phyloP scores from a whole-genome alignment of 2,329 filamentous ascomycete species.

The Penicillium occitanis region DNA sequence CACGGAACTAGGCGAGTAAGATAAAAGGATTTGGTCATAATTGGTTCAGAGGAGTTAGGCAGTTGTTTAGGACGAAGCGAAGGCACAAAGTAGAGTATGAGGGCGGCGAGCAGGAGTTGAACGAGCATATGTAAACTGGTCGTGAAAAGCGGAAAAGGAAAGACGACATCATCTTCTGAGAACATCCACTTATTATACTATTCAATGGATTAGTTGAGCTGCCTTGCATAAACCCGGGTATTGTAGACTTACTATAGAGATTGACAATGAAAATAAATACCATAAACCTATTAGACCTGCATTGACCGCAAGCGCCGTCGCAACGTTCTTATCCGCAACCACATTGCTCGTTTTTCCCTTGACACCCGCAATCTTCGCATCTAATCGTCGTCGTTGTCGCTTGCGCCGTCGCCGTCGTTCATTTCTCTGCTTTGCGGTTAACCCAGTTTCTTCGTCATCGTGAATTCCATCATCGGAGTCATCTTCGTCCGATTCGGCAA shows the following conservation, averaged over 20 bases:
- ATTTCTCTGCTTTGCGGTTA: conserved; percentile 70
- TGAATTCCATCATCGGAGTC: conserved; percentile 71
- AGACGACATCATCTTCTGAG: conserved; percentile 77
- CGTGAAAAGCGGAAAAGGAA: conserved; percentile 91
- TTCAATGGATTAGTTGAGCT: background rate
- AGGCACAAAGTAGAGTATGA: conserved; percentile 80
- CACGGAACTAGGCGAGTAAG: conserved; percentile 88
- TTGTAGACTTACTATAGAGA: conserved; percentile 70
- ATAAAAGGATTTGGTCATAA: conserved; percentile 90
- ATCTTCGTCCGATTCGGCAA: conserved; percentile 52
- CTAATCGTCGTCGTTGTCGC: conserved; percentile 65
- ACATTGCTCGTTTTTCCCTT: conserved; percentile 65
- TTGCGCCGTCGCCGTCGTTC: conserved; percentile 65
- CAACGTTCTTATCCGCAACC: conserved; percentile 71
- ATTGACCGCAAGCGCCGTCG: conserved; percentile 71
- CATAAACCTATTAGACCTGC: conserved; percentile 79
- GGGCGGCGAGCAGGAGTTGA: conserved; percentile 76
- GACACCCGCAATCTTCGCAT: conserved; percentile 65
- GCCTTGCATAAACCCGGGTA: conserved; percentile 11
- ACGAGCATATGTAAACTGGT: conserved; percentile 95
- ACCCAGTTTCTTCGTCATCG: conserved; percentile 85
- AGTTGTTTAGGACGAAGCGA: conserved; percentile 68
- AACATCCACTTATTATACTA: conserved; percentile 99
- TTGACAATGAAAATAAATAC: conserved; percentile 90
- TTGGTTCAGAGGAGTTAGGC: conserved; percentile 49